These are phyloP conservation scores for Polytrichum formosum DNA, from an alignment of 225 moss, liverwort and hornwort species.

Conservation along the genomic window DNA sequence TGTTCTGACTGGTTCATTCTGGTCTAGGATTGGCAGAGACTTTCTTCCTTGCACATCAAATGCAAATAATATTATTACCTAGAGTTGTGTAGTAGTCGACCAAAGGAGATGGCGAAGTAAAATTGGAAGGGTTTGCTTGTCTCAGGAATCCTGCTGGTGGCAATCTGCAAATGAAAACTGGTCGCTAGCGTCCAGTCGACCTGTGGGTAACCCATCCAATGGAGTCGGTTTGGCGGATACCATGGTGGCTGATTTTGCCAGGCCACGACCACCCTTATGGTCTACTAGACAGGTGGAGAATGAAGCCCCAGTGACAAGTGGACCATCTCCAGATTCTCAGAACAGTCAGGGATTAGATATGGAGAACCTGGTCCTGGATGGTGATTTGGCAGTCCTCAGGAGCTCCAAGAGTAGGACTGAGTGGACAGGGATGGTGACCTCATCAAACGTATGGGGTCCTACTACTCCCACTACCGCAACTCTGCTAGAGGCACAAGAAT, in stretches of 20 bases:
- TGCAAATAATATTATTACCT: no score
- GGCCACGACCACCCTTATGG: conserved; percentile 39
- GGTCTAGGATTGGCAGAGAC: neutral
- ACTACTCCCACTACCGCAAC: conserved; percentile 80
- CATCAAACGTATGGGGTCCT: conserved; percentile 63
- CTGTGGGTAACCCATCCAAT: conserved; percentile 12
- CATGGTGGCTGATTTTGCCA: conserved; percentile 33
- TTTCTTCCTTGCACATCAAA: neutral
- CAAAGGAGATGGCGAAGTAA: neutral
- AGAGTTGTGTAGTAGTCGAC: no score
- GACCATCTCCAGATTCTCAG: conserved; percentile 29
- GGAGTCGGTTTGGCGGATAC: conserved; percentile 59
- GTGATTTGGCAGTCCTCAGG: conserved; percentile 28
- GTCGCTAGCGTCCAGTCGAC: conserved; percentile 30
- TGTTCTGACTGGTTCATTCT: neutral
- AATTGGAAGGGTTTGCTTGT: neutral
- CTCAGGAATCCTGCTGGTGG: conserved; percentile 86
- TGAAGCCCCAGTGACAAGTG: conserved; percentile 27
- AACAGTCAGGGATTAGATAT: conserved; percentile 47
- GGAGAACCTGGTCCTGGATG: conserved; percentile 41
- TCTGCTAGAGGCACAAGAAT: conserved; percentile 94
- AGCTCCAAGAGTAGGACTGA: conserved; percentile 43
- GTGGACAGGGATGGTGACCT: conserved; percentile 50
- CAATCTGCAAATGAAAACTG: conserved; percentile 71
- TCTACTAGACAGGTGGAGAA: conserved; percentile 38